These are phyloP conservation scores for Arthrinium puccinioides DNA, from an alignment of 2,329 filamentous ascomycete species.

Conservation along the genomic window DNA sequence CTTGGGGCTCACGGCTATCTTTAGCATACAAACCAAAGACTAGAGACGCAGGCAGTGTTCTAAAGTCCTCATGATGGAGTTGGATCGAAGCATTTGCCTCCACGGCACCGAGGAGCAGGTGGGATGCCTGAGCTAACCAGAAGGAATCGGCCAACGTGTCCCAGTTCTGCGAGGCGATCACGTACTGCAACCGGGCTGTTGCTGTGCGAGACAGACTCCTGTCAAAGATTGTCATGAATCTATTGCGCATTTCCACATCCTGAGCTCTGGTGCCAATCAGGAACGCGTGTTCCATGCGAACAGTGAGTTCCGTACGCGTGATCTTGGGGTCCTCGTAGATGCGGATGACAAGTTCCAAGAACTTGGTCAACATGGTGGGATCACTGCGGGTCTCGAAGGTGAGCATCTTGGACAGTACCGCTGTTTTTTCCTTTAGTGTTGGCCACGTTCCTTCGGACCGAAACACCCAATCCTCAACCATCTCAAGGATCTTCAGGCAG, in stretches of 20 bases:
- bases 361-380: conserved; percentile 80
- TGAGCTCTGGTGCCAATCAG: conserved; percentile 88
- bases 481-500: conserved; percentile 85
- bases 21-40: conserved; percentile 67
- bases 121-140: conserved; percentile 93
- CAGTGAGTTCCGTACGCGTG: conserved; percentile 87
- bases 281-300: conserved; percentile 96
- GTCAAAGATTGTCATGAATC: conserved; percentile 95
- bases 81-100: conserved; percentile 76
- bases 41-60: conserved; percentile 63
- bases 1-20: conserved; percentile 54
- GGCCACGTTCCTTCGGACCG: conserved; percentile 91
- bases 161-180: conserved; percentile 92
- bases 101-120: conserved; percentile 83
- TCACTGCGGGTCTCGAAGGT: conserved; percentile 84
- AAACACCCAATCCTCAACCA: conserved; percentile 97
- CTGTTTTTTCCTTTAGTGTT: conserved; percentile 97
- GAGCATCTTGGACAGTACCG: conserved; percentile 98
- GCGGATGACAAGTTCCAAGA: conserved; percentile 89
- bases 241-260: conserved; percentile 93
- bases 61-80: conserved; percentile 79
- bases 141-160: conserved; percentile 91
- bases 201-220: conserved; percentile 89
- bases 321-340: conserved; percentile 99
- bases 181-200: conserved; percentile 80